Evolutionary conservation across 495 filamentous ascomycete genomes (phyloP).

Genomic region (Viridothelium virens): DNA sequence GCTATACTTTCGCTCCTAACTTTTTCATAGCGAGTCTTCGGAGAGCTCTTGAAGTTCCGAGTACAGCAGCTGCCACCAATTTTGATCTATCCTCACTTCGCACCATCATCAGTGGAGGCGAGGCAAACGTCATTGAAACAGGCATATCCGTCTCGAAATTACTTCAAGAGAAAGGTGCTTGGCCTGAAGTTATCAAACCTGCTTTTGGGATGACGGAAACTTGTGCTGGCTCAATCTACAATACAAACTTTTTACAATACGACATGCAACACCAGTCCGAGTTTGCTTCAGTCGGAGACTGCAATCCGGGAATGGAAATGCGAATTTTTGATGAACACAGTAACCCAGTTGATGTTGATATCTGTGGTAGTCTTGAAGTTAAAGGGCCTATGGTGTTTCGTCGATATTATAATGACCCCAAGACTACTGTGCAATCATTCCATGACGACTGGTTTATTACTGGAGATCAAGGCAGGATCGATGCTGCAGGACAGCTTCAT

Average conservation of each 20-base stretch:
- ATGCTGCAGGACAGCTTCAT: neutral
- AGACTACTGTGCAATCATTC: neutral
- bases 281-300: neutral
- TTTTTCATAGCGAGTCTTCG: neutral
- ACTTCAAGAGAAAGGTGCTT: neutral
- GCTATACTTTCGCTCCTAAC: neutral
- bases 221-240: neutral
- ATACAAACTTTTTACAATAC: neutral
- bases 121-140: conserved; percentile 1
- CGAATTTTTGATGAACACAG: neutral
- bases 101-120: neutral
- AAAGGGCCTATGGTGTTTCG: neutral
- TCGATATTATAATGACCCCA: neutral
- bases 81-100: neutral
- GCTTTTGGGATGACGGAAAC: neutral
- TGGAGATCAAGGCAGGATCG: neutral
- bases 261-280: neutral
- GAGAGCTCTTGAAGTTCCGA: neutral
- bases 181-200: neutral
- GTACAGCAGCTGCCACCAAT: neutral
- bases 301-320: neutral
- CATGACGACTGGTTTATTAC: neutral
- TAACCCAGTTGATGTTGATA: neutral
- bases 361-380: neutral
- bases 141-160: neutral